phyloP scores from a whole-genome alignment of 176 grass and related monocot species.

The Juncus effusus region DNA sequence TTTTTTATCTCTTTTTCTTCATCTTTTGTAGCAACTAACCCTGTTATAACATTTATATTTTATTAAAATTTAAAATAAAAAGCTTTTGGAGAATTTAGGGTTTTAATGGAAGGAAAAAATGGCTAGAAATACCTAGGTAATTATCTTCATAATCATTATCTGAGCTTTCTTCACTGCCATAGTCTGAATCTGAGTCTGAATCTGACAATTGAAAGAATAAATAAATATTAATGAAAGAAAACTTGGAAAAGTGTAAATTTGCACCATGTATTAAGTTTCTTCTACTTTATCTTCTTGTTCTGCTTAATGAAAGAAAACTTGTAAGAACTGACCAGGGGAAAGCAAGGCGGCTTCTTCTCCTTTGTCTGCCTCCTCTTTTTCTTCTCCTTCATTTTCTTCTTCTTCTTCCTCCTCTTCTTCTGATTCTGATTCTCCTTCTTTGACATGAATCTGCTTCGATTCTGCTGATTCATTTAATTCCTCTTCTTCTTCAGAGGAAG shows the following conservation, averaged over 20 bases:
- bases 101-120: conserved; percentile 12
- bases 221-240: too few relatives aligned
- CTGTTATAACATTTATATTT: conserved; percentile 4
- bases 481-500: not conserved
- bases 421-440: not conserved
- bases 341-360: not conserved
- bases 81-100: not conserved
- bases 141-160: conserved; percentile 51
- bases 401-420: conserved; percentile 24
- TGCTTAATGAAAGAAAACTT: too few relatives aligned
- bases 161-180: conserved; percentile 82
- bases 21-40: conserved; percentile 47
- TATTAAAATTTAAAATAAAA: too few relatives aligned
- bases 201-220: conserved; percentile 25
- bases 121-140: conserved; percentile 43
- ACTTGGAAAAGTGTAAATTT: too few relatives aligned
- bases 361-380: conserved; percentile 6
- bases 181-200: conserved; percentile 84
- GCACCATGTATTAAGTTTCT: too few relatives aligned
- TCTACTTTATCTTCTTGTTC: too few relatives aligned
- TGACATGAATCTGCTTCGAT: not conserved
- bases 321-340: conserved; percentile 22
- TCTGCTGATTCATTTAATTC: conserved; percentile 8
- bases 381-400: conserved; percentile 28
- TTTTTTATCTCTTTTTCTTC: conserved; percentile 30